phyloP scores from a whole-genome alignment of 768 basidiomycete species.

The Psilocybe azurescens region DNA sequence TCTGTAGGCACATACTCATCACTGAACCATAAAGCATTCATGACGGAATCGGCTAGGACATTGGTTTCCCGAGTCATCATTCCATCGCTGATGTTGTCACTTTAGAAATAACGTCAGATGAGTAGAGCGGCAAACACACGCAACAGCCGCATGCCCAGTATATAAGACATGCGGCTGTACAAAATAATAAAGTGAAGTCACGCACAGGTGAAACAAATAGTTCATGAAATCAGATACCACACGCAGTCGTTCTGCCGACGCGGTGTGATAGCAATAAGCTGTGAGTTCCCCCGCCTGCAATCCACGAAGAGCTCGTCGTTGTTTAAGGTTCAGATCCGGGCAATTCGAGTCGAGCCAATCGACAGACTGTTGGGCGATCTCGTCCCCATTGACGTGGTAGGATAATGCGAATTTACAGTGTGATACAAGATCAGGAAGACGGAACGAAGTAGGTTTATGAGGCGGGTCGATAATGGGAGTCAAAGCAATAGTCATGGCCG shows the following conservation, averaged over 20 bases:
- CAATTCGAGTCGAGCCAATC: constrained; percentile 55
- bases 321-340: constrained; percentile 48
- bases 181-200: constrained; percentile 9
- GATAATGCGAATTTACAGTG: constrained; percentile 52
- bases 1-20: constrained; percentile 54
- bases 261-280: constrained; percentile 65
- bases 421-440: constrained; percentile 59
- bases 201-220: constrained; percentile 59
- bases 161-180: neutral
- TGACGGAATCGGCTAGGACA: constrained; percentile 65
- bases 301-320: constrained; percentile 54
- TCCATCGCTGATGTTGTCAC: constrained; percentile 80
- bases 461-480: constrained; percentile 1
- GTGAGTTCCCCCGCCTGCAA: constrained; percentile 72
- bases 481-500: neutral
- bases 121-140: constrained; percentile 4
- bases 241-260: constrained; percentile 60
- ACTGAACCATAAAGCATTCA: constrained; percentile 71
- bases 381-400: constrained; percentile 51
- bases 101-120: constrained; percentile 22
- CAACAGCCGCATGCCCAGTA: neutral
- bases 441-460: constrained; percentile 40
- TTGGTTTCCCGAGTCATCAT: constrained; percentile 71
- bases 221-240: constrained; percentile 75
- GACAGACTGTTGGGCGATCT: constrained; percentile 50